A percentile compares a stretch with the other conserved stretches of the same genome.
Evolutionary conservation across 73 alveolate genomes (phyloP).

Genomic region (Stentor roeselii): DNA sequence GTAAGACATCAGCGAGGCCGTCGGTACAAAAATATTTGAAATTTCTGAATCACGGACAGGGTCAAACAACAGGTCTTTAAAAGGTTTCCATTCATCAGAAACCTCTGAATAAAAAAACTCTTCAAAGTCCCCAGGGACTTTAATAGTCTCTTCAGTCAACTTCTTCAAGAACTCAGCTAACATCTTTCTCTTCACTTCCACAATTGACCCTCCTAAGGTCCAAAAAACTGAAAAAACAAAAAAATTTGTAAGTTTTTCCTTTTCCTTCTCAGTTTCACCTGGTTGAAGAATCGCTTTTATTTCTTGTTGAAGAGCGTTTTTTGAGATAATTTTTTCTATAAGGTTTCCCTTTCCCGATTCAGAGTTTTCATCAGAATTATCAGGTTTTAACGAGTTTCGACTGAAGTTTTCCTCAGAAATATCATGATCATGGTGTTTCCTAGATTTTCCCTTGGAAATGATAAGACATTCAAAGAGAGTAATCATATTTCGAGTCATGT

Average conservation of each 20-base stretch:
- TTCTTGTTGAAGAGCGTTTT: background rate
- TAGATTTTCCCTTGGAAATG: background rate
- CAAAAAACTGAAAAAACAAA: slow-evolving; percentile 64
- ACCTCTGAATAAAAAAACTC: background rate
- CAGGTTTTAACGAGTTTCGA: background rate
- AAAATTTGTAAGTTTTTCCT: background rate
- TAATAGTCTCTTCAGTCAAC: background rate
- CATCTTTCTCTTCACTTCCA: slow-evolving; percentile 7
- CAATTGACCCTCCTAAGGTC: slow-evolving; percentile 77
- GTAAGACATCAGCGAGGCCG: background rate
- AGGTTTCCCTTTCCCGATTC: background rate
- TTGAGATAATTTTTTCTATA: background rate
- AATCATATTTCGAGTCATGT: background rate
- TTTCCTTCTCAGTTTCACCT: background rate
- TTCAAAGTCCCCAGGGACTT: background rate
- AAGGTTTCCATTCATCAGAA: background rate
- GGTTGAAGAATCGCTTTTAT: background rate
- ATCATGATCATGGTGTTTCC: background rate
- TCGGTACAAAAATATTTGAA: slow-evolving; percentile 8
- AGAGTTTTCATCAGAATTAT: background rate
- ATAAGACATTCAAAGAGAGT: slow-evolving; percentile 7
- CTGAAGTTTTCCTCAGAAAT: background rate
- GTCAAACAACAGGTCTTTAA: background rate
- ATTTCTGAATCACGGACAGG: background rate
- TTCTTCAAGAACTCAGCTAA: slow-evolving; percentile 41